Base-by-base conservation (phyloP, 805 yeast genomes). In the Saccharomycopsis lassenensis region DNA sequence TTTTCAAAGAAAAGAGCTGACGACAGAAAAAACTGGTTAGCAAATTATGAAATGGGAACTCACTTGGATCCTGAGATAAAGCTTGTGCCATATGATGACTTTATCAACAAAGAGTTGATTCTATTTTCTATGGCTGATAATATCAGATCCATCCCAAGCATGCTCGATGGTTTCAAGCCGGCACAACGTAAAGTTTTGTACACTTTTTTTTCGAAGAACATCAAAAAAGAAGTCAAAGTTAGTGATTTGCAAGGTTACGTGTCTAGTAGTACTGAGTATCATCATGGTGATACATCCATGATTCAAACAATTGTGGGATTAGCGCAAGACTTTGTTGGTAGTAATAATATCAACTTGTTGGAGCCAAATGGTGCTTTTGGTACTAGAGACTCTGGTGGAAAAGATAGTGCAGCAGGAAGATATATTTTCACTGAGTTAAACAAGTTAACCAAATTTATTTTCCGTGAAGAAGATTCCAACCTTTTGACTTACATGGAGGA, bases 371-470 rank as follows among this genome's bases (percentile, higher is more conserved):
- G 98, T 67, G 78, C 85, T 23, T 91, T 91, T 55, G 98, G 98
- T 69, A 77, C 95, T 1, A 75, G 98, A 60, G 87, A 91, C 18
- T 69, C 84, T 18, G 98, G 98, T 58, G 98, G 98, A 63, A 91
- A 91, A 56, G 98, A 91, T 64, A 91, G 87, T 11, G 82, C 97
- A n/a, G 96, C 97, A 19, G 78, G 95, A 31, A 87, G 98, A 71
- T 91, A 91, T 64, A 87, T 91, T 55, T 83, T 71, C 57, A 91
- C 98, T 0, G 86, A 83, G 51, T 61, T 91, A 46, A 74, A 72
- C 37, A 74, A 77, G 23, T 65, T 91, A 33, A 82, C 97, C 0
- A 65, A 81, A 39, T 73, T 64, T 37, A 69, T 89, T 5, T 86
- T 89, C 58, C 77, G 82, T 47, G 74, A 82, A 0, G 65, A 75